Evolutionary conservation across 768 basidiomycete species (phyloP).

Genomic region (Boletus vinaceobasis): DNA sequence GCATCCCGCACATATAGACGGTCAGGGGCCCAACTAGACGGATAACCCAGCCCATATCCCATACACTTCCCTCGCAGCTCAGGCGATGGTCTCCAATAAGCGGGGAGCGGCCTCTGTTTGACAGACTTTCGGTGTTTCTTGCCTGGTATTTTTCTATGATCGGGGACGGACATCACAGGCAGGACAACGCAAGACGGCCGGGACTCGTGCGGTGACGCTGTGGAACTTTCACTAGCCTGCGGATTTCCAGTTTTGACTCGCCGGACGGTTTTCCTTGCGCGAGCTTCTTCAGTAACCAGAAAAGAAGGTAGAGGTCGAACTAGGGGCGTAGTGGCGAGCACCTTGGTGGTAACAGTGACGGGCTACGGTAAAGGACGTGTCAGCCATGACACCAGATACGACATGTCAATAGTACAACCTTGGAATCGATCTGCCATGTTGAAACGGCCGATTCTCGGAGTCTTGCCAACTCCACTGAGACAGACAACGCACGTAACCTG

Average conservation of each 20-base stretch:
- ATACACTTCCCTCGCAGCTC: conserved; percentile 21
- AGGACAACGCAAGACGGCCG: conserved; percentile 17
- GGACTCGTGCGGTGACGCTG: conserved; percentile 24
- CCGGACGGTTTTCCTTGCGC: neutral
- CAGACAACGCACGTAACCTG: conserved; percentile 34
- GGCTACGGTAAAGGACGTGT: conserved; percentile 9
- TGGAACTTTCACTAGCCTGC: neutral
- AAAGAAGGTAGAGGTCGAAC: conserved; percentile 13
- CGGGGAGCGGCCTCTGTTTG: conserved; percentile 19
- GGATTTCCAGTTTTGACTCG: neutral
- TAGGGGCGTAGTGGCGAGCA: neutral
- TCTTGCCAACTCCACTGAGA: conserved; percentile 37
- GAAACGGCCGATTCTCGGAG: conserved; percentile 20
- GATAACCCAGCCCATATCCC: conserved; percentile 33
- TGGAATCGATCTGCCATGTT: conserved; percentile 13
- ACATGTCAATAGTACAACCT: conserved; percentile 11
- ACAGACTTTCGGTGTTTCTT: conserved; percentile 11
- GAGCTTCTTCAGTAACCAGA: conserved; percentile 23
- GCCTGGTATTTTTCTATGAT: neutral
- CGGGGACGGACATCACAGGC: conserved; percentile 8
- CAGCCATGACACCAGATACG: neutral
- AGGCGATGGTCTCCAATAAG: conserved; percentile 29
- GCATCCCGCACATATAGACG: conserved; percentile 23
- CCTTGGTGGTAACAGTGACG: conserved; percentile 8
- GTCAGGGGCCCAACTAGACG: conserved; percentile 26